Conservation (phyloP, 371 early-diverging fungal species). For the Modicella reniformis region DNA sequence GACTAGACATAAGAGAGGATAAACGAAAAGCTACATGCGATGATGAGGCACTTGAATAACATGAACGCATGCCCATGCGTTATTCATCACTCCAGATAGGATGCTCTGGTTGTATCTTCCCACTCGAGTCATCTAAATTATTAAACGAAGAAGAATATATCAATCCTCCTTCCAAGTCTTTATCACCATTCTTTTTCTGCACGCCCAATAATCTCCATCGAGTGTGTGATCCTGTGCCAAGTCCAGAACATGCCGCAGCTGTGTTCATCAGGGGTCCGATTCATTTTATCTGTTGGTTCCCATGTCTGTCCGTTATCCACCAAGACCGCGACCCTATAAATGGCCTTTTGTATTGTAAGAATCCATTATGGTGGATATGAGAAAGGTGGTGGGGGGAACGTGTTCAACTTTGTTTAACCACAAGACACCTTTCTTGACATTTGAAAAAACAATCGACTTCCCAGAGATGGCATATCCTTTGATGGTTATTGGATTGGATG, state of each 20-base stretch:
- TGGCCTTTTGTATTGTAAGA: too few species aligned
- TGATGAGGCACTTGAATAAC: constrained; percentile 7
- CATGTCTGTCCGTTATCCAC: constrained; percentile 85
- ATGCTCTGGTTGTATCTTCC: constrained; percentile 81
- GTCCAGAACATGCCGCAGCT: constrained; percentile 72
- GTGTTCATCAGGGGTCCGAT: constrained; percentile 40
- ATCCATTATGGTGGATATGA: too few species aligned
- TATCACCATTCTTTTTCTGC: constrained; percentile 56
- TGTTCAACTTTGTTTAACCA: too few species aligned
- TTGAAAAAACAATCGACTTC: constrained; percentile 32
- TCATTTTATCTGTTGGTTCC: constrained; percentile 63
- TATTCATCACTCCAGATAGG: constrained; percentile 89
- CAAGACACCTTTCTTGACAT: too few species aligned
- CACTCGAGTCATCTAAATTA: constrained; percentile 71
- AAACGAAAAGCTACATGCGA: constrained; percentile 5
- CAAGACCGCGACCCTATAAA: constrained; percentile 85
- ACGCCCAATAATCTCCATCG: constrained; percentile 68
- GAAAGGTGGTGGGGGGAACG: too few species aligned
- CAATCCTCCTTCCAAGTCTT: neutral
- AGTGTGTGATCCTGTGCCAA: constrained; percentile 62
- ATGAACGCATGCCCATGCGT: constrained; percentile 67
- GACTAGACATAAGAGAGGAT: neutral
- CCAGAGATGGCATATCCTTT: constrained; percentile 75
- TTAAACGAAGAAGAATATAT: neutral
- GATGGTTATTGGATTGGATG: constrained; percentile 48